Conservation (phyloP, 345 rosid genomes). For the Viola odorata region DNA sequence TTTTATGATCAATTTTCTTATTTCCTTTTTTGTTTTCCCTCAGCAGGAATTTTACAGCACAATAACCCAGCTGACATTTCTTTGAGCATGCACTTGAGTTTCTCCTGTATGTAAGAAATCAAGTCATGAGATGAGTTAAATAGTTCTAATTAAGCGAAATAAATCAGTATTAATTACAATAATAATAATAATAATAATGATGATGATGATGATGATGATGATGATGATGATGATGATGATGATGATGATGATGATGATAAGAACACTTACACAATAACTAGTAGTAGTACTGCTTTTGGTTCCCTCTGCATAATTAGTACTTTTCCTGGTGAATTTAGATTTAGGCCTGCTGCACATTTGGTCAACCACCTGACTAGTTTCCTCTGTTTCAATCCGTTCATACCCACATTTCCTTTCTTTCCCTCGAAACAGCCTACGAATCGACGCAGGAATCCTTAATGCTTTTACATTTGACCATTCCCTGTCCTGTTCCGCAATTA, state of each 20-base stretch:
- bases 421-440: conserved; percentile 16
- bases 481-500: conserved; percentile 19
- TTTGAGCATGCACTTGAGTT: conserved; percentile 27
- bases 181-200: no score
- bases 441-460: conserved; percentile 9
- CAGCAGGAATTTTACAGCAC: conserved; percentile 5
- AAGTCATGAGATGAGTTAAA: neutral
- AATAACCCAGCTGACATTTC: conserved; percentile 24
- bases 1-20: neutral
- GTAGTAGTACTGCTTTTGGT: no score
- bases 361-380: neutral
- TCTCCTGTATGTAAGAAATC: conserved; percentile 20
- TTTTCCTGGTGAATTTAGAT: neutral
- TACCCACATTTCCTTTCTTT: conserved; percentile 16
- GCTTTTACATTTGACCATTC: conserved; percentile 13
- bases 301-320: neutral
- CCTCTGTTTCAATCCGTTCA: conserved; percentile 21
- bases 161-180: no score
- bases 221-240: no score
- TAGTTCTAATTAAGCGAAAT: no score
- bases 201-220: no score
- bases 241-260: no score
- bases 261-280: no score
- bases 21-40: neutral
- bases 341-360: neutral